phyloP scores from a whole-genome alignment of 306 rosid genomes.

The Citrullus amarus region DNA sequence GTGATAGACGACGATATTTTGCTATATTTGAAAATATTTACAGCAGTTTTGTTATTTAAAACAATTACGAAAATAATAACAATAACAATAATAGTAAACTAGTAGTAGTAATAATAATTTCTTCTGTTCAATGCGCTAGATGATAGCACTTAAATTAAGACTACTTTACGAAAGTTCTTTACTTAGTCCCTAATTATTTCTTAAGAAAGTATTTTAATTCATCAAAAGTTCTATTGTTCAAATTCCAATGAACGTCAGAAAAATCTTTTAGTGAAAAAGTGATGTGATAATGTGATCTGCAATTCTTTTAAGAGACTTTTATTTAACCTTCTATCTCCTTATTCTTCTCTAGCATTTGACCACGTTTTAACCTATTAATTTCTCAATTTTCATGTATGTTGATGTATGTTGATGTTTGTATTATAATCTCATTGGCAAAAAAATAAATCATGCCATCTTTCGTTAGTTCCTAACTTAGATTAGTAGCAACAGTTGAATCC shows the following conservation, averaged over 20 bases:
- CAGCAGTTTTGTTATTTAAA: too few relatives aligned
- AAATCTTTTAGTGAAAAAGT: too few relatives aligned
- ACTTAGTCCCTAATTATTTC: neutral
- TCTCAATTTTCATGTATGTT: neutral
- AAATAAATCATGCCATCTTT: neutral
- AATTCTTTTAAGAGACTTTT: neutral
- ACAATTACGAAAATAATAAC: too few relatives aligned
- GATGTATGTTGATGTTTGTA: neutral
- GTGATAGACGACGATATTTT: too few relatives aligned
- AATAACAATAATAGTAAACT: too few relatives aligned
- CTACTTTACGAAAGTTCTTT: neutral
- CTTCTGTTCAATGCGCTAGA: neutral
- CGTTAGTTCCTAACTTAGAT: neutral
- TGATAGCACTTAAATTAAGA: neutral
- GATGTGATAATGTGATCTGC: neutral
- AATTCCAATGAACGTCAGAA: too few relatives aligned
- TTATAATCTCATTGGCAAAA: neutral
- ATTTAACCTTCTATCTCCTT: neutral
- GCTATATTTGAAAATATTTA: too few relatives aligned
- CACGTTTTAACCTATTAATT: neutral
- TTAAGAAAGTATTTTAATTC: too few relatives aligned
- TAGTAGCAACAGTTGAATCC: neutral
- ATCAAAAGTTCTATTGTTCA: too few relatives aligned
- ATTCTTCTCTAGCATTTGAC: neutral
- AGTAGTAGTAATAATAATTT: neutral